These are phyloP conservation scores for Neurospora sublineolata DNA, from an alignment of 495 filamentous ascomycete species.

Conservation along the genomic window DNA sequence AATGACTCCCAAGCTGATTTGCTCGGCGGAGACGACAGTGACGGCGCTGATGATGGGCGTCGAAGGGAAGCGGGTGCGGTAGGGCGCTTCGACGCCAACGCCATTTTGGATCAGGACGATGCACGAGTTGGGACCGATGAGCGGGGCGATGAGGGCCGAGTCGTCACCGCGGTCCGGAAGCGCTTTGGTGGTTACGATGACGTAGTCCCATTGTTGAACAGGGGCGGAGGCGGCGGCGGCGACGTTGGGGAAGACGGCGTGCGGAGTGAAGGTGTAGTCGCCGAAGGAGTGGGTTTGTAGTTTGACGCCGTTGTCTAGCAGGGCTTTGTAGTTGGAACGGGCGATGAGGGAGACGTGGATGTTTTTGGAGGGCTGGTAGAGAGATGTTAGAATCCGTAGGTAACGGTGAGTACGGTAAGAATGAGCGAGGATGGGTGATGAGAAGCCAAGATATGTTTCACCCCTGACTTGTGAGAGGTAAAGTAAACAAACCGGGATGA, in stretches of 20 bases:
- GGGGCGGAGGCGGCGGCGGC: slow-evolving; percentile 20
- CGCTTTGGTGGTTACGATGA: slow-evolving; percentile 49
- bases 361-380: slow-evolving; percentile 25
- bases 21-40: slow-evolving; percentile 43
- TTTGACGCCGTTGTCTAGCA: slow-evolving; percentile 33
- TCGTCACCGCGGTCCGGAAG: slow-evolving; percentile 41
- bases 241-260: slow-evolving; percentile 35
- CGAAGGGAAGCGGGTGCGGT: slow-evolving; percentile 42
- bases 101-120: slow-evolving; percentile 64
- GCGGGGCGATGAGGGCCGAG: slow-evolving; percentile 33
- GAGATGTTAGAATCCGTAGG: not conserved
- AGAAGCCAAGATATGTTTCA: not conserved
- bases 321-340: slow-evolving; percentile 43
- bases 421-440: not conserved
- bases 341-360: slow-evolving; percentile 39
- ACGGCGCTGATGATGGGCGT: slow-evolving; percentile 50
- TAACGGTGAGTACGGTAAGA: not conserved
- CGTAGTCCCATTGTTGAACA: slow-evolving; percentile 40
- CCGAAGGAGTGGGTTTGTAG: slow-evolving; percentile 43
- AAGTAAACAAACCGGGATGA: not conserved
- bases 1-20: slow-evolving; percentile 37
- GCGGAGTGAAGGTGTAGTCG: slow-evolving; percentile 39
- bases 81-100: slow-evolving; percentile 55
- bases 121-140: slow-evolving; percentile 36
- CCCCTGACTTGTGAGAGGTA: not conserved